phyloP scores from a whole-genome alignment of 352 stramenopile species.

The Pythium angustatum region DNA sequence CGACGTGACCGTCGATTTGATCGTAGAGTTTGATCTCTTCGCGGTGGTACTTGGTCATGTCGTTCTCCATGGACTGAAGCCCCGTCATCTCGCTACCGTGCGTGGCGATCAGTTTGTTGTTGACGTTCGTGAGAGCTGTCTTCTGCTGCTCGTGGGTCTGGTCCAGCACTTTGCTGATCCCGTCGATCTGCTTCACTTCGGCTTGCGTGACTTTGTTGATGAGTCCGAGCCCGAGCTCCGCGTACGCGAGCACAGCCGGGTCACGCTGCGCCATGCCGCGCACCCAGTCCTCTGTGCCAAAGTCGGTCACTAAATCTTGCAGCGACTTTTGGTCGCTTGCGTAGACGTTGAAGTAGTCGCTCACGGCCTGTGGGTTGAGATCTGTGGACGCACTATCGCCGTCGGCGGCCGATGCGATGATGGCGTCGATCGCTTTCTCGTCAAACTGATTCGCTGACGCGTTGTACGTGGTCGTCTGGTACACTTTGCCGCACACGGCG shows the following conservation, averaged over 20 bases:
- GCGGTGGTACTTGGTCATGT: slow-evolving; percentile 9
- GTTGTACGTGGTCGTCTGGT: too few species aligned
- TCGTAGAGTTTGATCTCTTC: slow-evolving; percentile 14
- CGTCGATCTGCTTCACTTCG: slow-evolving; percentile 7
- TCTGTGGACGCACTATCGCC: too few species aligned
- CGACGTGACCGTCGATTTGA: not conserved
- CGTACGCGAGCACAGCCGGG: slow-evolving; percentile 6
- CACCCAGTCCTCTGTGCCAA: too few species aligned
- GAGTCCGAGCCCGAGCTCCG: not conserved
- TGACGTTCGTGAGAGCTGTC: not conserved
- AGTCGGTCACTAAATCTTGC: too few species aligned
- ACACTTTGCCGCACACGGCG: too few species aligned
- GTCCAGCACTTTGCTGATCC: not conserved
- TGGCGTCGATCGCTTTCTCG: too few species aligned
- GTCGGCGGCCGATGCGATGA: too few species aligned
- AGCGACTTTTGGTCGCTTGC: too few species aligned
- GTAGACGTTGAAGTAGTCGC: too few species aligned
- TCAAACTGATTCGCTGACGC: too few species aligned
- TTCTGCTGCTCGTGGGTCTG: not conserved
- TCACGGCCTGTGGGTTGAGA: too few species aligned
- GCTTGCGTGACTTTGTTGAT: not conserved
- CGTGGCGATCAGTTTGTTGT: not conserved
- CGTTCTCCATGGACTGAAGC: slow-evolving; percentile 5
- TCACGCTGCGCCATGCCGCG: too few species aligned
- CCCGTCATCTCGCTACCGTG: slow-evolving; percentile 6